Evolutionary conservation across 306 rosid species (phyloP).

Genomic region (Gastrolobium villosum): DNA sequence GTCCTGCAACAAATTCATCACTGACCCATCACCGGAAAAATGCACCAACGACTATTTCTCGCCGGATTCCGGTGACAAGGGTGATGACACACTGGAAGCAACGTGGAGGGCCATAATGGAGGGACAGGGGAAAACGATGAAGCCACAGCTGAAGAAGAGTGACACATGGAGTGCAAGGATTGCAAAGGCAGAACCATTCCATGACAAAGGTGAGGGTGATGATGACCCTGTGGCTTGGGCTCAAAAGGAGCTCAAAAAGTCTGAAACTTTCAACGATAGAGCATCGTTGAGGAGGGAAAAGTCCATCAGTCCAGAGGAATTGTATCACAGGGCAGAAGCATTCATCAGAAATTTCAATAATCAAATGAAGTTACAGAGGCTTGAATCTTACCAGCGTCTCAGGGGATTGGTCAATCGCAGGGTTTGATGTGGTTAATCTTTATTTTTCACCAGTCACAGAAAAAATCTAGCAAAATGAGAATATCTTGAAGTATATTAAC

Average conservation of each 20-base stretch:
- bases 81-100: constrained; percentile 56
- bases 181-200: constrained; percentile 52
- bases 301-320: constrained; percentile 78
- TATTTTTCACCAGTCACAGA: constrained; percentile 50
- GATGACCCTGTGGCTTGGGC: constrained; percentile 77
- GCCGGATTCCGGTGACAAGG: constrained; percentile 44
- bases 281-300: constrained; percentile 67
- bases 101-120: constrained; percentile 61
- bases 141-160: constrained; percentile 56
- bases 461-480: constrained; percentile 46
- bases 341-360: constrained; percentile 70
- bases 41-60: constrained; percentile 33
- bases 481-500: constrained; percentile 36
- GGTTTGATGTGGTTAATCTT: constrained; percentile 46
- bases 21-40: constrained; percentile 48
- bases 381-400: constrained; percentile 79
- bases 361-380: constrained; percentile 77
- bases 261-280: constrained; percentile 74
- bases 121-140: constrained; percentile 47
- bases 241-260: constrained; percentile 66
- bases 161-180: constrained; percentile 62
- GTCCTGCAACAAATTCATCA: constrained; percentile 23
- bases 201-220: constrained; percentile 14
- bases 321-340: constrained; percentile 70
- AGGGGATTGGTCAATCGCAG: constrained; percentile 60